Base-by-base conservation (phyloP, 2,329 filamentous ascomycete genomes). In the Ophiostoma angusticollis region DNA sequence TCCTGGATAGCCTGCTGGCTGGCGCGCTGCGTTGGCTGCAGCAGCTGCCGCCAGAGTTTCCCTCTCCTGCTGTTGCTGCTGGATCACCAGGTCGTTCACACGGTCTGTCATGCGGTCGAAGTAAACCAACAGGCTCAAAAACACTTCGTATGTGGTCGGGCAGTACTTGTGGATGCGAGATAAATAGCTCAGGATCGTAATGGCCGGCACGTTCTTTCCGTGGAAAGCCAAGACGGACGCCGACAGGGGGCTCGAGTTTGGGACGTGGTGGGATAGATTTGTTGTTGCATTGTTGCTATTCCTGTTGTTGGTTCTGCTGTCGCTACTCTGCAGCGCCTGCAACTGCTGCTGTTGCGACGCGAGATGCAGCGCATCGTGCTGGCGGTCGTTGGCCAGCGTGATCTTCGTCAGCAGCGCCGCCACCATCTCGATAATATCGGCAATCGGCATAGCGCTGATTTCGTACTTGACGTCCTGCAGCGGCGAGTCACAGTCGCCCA, bases 61-160 rank as follows among this genome's bases (percentile, higher is more conserved):
- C 9, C 23, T 35, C 53, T 60, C 61, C 45, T 63, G 58, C 49
- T 63, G 54, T 59, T 74, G 64, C 60, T 71, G 79, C 53, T 71
- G 75, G 57, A 81, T 70, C 6, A 85, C 80, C 42, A 80, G 70
- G 31, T 81, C 79, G 55, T 96, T 96, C 43, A 96, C 86, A 42
- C 85, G 74, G 58, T 96, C 91, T 31, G 89, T 95, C 91, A 98
- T 98, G 45, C 91, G 82, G 58, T 98, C 91, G 60, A 98, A 98
- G 60, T 96, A 98, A 23, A 98, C 87, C 40, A 98, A 64, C 52
- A 98, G 62, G 55, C 87, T 95, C 44, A 98, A 64, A 55, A 98
- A 98, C 0, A 98, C 91, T 60, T 98, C 91, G 56, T 94, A 98
- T 1, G 91, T 96, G 6, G 91, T 96, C 1, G 91, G 91, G 54